Conservation (phyloP, 257 asterid species). For the Primulina eburnea region DNA sequence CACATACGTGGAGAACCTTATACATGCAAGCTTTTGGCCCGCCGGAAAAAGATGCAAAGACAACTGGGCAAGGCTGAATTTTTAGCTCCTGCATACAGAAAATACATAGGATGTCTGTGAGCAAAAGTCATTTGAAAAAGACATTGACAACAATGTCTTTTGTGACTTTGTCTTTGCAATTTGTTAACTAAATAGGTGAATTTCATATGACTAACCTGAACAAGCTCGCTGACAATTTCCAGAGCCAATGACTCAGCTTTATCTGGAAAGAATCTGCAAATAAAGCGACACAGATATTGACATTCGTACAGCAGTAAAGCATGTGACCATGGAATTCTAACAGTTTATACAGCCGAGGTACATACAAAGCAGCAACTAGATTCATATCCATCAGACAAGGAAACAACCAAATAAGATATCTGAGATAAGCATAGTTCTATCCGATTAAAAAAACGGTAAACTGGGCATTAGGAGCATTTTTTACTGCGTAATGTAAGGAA, state of each 20-base stretch:
- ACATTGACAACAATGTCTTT: neutral
- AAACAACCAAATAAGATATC: neutral
- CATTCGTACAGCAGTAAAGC: neutral
- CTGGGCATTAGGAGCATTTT: neutral
- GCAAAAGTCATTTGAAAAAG: neutral
- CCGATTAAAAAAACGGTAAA: neutral
- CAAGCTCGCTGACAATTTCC: constrained; percentile 56
- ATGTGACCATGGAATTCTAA: neutral
- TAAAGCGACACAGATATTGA: neutral
- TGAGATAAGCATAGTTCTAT: neutral
- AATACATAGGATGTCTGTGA: constrained; percentile 9
- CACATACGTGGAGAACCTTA: constrained; percentile 82
- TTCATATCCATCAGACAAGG: neutral
- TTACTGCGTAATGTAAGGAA: neutral
- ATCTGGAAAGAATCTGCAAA: constrained; percentile 68
- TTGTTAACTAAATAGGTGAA: neutral
- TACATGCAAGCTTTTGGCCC: constrained; percentile 98
- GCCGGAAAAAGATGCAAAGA: constrained; percentile 91
- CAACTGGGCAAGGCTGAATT: constrained; percentile 80
- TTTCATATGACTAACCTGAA: constrained; percentile 44
- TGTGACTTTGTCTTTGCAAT: neutral
- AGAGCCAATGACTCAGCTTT: constrained; percentile 67
- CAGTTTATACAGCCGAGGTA: neutral
- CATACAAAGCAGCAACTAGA: neutral
- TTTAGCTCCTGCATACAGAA: constrained; percentile 63